phyloP scores from a whole-genome alignment of 805 yeast genomes.

The Hanseniaspora nectarophila region DNA sequence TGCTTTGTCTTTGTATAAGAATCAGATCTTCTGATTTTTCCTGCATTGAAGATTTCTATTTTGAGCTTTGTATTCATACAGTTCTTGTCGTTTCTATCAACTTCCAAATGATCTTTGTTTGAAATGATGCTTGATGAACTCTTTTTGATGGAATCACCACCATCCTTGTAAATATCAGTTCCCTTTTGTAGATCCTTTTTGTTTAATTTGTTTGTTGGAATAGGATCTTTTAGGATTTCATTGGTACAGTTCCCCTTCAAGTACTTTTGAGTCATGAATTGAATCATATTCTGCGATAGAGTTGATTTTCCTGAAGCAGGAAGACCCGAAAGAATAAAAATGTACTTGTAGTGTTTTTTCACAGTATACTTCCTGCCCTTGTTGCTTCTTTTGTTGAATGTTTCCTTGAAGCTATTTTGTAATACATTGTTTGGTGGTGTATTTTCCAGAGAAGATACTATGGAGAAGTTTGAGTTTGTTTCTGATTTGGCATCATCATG shows the following conservation, averaged over 20 bases:
- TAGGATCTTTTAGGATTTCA: background rate
- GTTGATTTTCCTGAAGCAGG: conserved; percentile 73
- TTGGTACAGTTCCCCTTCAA: background rate
- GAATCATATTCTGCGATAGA: conserved; percentile 50
- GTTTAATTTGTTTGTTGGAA: background rate
- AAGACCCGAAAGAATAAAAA: conserved; percentile 60
- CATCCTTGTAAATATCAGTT: background rate
- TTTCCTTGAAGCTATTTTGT: too few species aligned
- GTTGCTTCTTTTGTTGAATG: background rate
- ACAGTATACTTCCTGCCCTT: background rate
- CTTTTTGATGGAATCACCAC: background rate
- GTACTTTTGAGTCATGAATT: conserved; percentile 36
- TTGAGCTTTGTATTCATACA: conserved; percentile 20
- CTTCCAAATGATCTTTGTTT: background rate
- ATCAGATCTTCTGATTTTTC: conserved; percentile 53
- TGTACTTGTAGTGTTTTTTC: conserved; percentile 30
- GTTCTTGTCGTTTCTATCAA: background rate
- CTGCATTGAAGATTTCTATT: conserved; percentile 54
- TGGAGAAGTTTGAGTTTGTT: conserved; percentile 3
- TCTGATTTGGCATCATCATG: background rate
- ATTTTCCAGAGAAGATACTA: conserved; percentile 1
- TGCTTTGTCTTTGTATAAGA: conserved; percentile 24
- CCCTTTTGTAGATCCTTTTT: background rate
- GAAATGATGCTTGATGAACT: background rate
- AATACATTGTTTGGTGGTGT: too few species aligned